Evolutionary conservation across 805 yeast genomes (phyloP).

Genomic region (Metahyphopichia silvanorum): DNA sequence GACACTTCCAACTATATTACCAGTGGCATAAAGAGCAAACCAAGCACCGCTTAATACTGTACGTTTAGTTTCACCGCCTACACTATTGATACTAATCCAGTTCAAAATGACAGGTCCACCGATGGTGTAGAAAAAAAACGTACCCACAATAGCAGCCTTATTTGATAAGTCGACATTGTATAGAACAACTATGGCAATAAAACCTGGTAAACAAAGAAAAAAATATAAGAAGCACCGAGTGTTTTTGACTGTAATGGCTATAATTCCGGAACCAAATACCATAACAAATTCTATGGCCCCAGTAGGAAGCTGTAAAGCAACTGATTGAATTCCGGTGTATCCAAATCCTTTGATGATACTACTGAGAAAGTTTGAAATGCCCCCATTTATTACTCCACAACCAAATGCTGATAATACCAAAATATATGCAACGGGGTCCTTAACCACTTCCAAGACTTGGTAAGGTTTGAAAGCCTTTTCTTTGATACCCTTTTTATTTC

Average conservation of each 20-base stretch:
- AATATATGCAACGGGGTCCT: conserved; percentile 16
- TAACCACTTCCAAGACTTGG: conserved; percentile 15
- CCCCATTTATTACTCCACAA: conserved; percentile 21
- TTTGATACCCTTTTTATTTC: conserved; percentile 15
- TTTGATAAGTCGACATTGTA: background rate
- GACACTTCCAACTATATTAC: conserved; percentile 5
- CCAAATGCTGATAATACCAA: conserved; percentile 19
- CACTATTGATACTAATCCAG: conserved; percentile 1
- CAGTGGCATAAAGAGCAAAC: conserved; percentile 8
- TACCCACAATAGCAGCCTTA: conserved; percentile 2
- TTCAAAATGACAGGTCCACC: conserved; percentile 2
- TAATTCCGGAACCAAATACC: conserved; percentile 1
- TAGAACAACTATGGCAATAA: background rate
- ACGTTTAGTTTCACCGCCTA: conserved; percentile 8
- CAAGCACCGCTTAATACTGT: conserved; percentile 5
- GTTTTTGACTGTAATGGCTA: conserved; percentile 4
- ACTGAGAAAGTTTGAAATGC: conserved; percentile 9
- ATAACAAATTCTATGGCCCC: conserved; percentile 5
- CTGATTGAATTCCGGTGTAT: conserved; percentile 16
- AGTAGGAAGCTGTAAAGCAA: conserved; percentile 11
- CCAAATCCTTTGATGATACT: conserved; percentile 22
- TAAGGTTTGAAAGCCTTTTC: conserved; percentile 12
- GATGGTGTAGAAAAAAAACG: conserved; percentile 2
- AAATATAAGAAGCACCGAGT: background rate
- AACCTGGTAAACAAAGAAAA: conserved; percentile 1